Conservation (phyloP, 805 yeast species). For the Kodamaea nitidulidarum region DNA sequence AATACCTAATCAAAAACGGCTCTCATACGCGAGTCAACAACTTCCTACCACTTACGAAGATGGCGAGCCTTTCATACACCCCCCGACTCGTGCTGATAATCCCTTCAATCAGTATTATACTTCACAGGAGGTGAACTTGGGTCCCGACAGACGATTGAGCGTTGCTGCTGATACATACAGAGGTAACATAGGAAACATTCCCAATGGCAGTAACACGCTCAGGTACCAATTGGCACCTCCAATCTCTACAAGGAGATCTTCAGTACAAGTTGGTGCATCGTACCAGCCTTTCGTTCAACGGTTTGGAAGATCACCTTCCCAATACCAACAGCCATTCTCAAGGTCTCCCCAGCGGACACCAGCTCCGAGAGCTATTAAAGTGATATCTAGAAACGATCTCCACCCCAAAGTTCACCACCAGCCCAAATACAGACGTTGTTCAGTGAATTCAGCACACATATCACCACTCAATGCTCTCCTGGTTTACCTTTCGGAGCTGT, state of each 20-base stretch:
- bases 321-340: slow-evolving; percentile 5
- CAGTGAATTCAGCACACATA: slow-evolving; percentile 57
- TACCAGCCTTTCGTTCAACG: slow-evolving; percentile 3
- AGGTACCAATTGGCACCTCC: slow-evolving; percentile 12
- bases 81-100: slow-evolving; percentile 43
- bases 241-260: slow-evolving; percentile 18
- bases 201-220: slow-evolving; percentile 4
- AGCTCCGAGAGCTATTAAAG: slow-evolving; percentile 47
- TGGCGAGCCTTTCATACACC: slow-evolving; percentile 34
- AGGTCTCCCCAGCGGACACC: slow-evolving; percentile 16
- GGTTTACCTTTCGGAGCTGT: slow-evolving; percentile 71
- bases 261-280: slow-evolving; percentile 17
- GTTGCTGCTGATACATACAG: slow-evolving; percentile 28
- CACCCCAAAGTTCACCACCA: slow-evolving; percentile 56
- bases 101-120: slow-evolving; percentile 43
- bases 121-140: slow-evolving; percentile 32
- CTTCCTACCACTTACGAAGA: slow-evolving; percentile 50
- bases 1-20: slow-evolving; percentile 27
- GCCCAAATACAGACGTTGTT: slow-evolving; percentile 69
- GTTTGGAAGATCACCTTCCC: slow-evolving; percentile 5
- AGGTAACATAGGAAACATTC: not conserved
- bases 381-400: slow-evolving; percentile 47
- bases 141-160: slow-evolving; percentile 33
- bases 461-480: slow-evolving; percentile 84
- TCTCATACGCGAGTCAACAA: slow-evolving; percentile 38